These are phyloP conservation scores for Leishmania gerbilli DNA, from an alignment of 208 protist species.

Conservation along the genomic window DNA sequence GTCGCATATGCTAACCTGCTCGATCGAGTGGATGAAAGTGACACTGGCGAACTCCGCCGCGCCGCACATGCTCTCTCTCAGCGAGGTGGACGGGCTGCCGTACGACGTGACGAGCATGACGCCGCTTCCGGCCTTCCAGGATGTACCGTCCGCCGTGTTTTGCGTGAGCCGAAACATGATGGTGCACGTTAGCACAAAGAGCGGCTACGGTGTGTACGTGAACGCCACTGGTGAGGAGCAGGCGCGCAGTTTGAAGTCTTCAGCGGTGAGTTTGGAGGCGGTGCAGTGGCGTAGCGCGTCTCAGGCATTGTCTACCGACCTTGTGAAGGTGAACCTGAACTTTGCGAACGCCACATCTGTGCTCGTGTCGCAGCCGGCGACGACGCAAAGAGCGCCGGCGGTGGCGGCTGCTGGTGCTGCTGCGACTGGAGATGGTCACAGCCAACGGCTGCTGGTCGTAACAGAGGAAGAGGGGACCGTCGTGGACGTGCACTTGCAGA, in stretches of 20 bases:
- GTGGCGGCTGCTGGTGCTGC: not conserved
- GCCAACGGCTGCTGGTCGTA: slow-evolving; percentile 52
- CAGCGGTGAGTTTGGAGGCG: slow-evolving; percentile 45
- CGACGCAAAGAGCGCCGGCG: not conserved
- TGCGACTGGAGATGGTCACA: not conserved
- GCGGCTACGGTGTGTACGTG: slow-evolving; percentile 74
- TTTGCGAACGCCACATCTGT: slow-evolving; percentile 60
- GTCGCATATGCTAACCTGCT: slow-evolving; percentile 80
- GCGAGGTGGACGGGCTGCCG: slow-evolving; percentile 80
- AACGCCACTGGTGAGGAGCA: slow-evolving; percentile 81
- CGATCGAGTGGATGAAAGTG: slow-evolving; percentile 75
- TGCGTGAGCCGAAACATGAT: slow-evolving; percentile 76
- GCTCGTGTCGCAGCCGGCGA: slow-evolving; percentile 8
- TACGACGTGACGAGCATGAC: slow-evolving; percentile 84
- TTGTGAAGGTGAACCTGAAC: slow-evolving; percentile 72
- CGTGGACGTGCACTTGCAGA: slow-evolving; percentile 41
- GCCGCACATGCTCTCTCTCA: slow-evolving; percentile 67
- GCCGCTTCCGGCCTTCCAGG: slow-evolving; percentile 60
- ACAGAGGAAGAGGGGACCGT: slow-evolving; percentile 83
- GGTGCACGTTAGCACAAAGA: slow-evolving; percentile 80
- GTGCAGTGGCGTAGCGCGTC: slow-evolving; percentile 52
- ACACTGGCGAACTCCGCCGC: slow-evolving; percentile 36
- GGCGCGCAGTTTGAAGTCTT: slow-evolving; percentile 46
- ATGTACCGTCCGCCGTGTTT: slow-evolving; percentile 72
- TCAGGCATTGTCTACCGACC: slow-evolving; percentile 45